Conservation (phyloP, 768 basidiomycete species). For the Rhodotorula graminis region DNA sequence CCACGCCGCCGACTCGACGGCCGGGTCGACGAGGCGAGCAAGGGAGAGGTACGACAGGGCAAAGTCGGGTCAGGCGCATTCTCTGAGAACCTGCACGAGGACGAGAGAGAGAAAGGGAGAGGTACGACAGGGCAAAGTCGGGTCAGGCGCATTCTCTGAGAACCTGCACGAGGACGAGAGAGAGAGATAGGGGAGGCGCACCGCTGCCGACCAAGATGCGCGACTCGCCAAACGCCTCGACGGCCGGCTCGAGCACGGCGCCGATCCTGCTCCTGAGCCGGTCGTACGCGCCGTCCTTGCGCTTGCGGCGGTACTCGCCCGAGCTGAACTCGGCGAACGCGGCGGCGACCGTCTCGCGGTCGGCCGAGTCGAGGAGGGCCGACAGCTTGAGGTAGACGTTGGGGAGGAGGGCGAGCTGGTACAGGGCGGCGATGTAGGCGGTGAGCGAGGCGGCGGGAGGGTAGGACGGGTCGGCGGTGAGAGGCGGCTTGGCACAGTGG, state of each 20-base stretch:
- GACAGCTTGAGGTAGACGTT: constrained; percentile 35
- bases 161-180: too few relatives aligned
- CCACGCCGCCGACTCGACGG: constrained; percentile 17
- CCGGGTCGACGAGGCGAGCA: too few relatives aligned
- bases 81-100: too few relatives aligned
- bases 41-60: too few relatives aligned
- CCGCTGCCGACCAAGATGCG: constrained; percentile 17
- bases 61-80: too few relatives aligned
- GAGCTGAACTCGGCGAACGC: constrained; percentile 25
- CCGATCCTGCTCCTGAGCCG: constrained; percentile 12
- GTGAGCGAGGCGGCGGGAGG: not conserved
- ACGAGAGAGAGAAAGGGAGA: too few relatives aligned
- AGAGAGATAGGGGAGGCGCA: not conserved
- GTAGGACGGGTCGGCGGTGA: constrained; percentile 8
- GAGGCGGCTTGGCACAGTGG: constrained; percentile 33
- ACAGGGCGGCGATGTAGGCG: constrained; percentile 22
- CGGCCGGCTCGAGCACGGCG: constrained; percentile 24
- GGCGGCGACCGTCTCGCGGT: not conserved
- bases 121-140: too few relatives aligned
- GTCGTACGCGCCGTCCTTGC: constrained; percentile 14
- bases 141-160: too few relatives aligned
- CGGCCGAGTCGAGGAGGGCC: constrained; percentile 22
- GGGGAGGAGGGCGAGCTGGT: constrained; percentile 30
- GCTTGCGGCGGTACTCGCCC: constrained; percentile 3
- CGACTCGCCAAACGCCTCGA: constrained; percentile 33